Base-by-base conservation (phyloP, 495 filamentous ascomycete species). In the Neohortaea acidophila region DNA sequence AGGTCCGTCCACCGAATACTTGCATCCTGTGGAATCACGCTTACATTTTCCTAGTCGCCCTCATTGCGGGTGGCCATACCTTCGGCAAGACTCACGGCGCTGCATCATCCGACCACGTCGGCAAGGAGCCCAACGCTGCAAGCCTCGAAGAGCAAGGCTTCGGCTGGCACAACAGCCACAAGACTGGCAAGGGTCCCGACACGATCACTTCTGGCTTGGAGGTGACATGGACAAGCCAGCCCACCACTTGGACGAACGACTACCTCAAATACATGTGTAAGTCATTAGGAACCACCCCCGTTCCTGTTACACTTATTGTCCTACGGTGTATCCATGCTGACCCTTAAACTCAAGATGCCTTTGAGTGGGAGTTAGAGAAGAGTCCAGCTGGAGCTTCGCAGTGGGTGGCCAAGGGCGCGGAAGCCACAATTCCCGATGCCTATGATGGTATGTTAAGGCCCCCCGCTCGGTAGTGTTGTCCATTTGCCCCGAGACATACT, bases 51-150 rank as follows among this genome's bases (percentile, higher is more conserved):
- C n/a, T n/a, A n/a, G 74, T 77, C 15, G 76, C 76, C 4, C 54
- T 81, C 23, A 79, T 81, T 49, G 75, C 72, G 11, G 76, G 76
- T 52, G 76, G 76, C 34, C 76, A 81, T 63, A 64, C 65, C 17
- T 79, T 81, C 45, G 76, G 76, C 40, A 81, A 81, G 65, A 79
- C 75, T 0, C 76, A 81, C 60, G 76, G 76, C 47, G 76, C 76
- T 9, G 75, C 49, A 13, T 53, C 70, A 0, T 55, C 65, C 8
- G 60, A 66, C 39, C 56, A 77, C 39, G 66, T 79, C 20, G 73
- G 69, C 42, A 51, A 51, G 24, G 76, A 79, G 51, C 75, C 75
- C 7, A 66, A 71, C 48, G 75, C 63, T 0, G 71, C 73, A 10
- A 47, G 52, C 22, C 56, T 81, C 21, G 67, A 77, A 54, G 53